Evolutionary conservation across 257 asterid genomes (phyloP).

Genomic region (Parsonsia alboflavescens): DNA sequence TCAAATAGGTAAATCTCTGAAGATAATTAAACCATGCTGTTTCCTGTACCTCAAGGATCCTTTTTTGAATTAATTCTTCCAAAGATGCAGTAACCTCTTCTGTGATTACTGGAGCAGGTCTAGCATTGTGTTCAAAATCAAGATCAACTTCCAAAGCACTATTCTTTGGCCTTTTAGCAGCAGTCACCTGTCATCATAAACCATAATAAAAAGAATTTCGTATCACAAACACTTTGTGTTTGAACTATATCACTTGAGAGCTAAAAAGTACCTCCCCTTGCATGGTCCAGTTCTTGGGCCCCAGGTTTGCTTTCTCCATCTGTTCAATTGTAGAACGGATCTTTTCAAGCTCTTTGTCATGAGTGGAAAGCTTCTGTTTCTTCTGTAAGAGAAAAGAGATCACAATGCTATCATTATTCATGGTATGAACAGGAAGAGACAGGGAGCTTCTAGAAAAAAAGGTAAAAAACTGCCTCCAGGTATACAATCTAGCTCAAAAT

Average conservation of each 20-base stretch:
- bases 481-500: neutral
- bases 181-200: slow-evolving; percentile 63
- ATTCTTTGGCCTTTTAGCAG: slow-evolving; percentile 81
- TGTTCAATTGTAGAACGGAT: slow-evolving; percentile 59
- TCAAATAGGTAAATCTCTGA: neutral
- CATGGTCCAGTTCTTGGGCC: slow-evolving; percentile 91
- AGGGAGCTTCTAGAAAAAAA: neutral
- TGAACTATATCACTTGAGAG: slow-evolving; percentile 1
- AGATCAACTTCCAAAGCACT: slow-evolving; percentile 90
- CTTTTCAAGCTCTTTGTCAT: slow-evolving; percentile 70
- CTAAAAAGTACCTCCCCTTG: slow-evolving; percentile 80
- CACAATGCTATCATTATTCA: neutral
- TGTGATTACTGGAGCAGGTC: slow-evolving; percentile 89
- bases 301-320: slow-evolving; percentile 83
- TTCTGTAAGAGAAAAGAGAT: slow-evolving; percentile 30
- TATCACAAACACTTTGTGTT: neutral
- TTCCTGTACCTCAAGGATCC: slow-evolving; percentile 61
- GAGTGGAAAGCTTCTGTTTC: slow-evolving; percentile 59
- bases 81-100: slow-evolving; percentile 75
- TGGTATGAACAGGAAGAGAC: slow-evolving; percentile 9
- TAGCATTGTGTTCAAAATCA: slow-evolving; percentile 89
- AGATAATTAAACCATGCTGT: neutral
- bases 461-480: neutral
- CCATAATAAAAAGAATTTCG: slow-evolving; percentile 1
- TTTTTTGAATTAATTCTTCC: slow-evolving; percentile 80